These are phyloP conservation scores for Leccinum aurantiacum DNA, from an alignment of 768 basidiomycete genomes.

Conservation along the genomic window DNA sequence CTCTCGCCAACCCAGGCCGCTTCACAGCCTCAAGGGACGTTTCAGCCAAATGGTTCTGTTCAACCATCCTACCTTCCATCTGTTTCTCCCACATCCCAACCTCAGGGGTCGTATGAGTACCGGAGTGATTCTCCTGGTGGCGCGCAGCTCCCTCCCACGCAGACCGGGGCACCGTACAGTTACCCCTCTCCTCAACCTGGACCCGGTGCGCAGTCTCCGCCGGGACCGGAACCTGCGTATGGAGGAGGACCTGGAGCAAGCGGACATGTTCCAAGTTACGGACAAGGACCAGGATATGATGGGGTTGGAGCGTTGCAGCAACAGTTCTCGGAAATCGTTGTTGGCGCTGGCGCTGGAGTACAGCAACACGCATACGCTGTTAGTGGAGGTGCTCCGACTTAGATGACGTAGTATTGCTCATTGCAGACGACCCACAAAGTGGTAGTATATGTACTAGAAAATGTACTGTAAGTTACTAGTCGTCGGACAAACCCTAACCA, in stretches of 20 bases:
- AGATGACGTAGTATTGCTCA: not conserved
- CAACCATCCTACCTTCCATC: conserved; percentile 18
- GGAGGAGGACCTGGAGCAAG: conserved; percentile 22
- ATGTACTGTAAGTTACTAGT: not conserved
- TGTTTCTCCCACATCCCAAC: conserved; percentile 8
- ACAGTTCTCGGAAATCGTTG: conserved; percentile 33
- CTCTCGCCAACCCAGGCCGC: conserved; percentile 16
- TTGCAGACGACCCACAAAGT: not conserved
- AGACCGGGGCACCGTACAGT: conserved; percentile 15
- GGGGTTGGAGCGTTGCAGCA: conserved; percentile 26
- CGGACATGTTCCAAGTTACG: conserved; percentile 21
- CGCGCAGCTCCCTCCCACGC: conserved; percentile 3
- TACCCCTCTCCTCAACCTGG: conserved; percentile 17
- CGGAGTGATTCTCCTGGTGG: conserved; percentile 12
- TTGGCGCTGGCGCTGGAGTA: conserved; percentile 21
- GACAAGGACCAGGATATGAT: conserved; percentile 24
- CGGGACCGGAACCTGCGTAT: conserved; percentile 12
- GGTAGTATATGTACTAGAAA: not conserved
- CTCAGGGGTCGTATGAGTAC: conserved; percentile 25
- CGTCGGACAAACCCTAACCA: conserved; percentile 23
- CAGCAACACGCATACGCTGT: conserved; percentile 26
- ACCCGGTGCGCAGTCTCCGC: conserved; percentile 19
- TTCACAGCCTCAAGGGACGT: conserved; percentile 17
- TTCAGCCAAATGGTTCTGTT: conserved; percentile 13
- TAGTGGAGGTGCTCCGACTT: conserved; percentile 19